phyloP scores from a whole-genome alignment of 1,284 basidiomycete species.

The Melampsora americana region DNA sequence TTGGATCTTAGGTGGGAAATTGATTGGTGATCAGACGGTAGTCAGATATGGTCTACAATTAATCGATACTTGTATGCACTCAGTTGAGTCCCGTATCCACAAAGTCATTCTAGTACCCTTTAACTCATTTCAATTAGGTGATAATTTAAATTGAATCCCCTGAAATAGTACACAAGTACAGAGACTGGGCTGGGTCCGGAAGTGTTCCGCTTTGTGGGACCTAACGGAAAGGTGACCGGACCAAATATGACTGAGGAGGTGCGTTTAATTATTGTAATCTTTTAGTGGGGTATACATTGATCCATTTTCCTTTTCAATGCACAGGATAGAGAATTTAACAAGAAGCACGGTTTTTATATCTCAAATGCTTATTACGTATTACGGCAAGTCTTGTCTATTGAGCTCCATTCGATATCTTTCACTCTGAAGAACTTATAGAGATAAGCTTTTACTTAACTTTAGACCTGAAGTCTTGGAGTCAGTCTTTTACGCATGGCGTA shows the following conservation, averaged over 20 bases:
- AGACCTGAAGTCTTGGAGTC: conserved; percentile 44
- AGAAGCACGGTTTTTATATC: conserved; percentile 25
- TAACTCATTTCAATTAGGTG: not conserved
- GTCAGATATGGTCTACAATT: conserved; percentile 27
- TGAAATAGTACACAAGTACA: conserved; percentile 33
- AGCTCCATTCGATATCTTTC: not conserved
- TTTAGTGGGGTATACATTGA: not conserved
- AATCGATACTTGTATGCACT: conserved; percentile 20
- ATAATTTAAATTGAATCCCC: not conserved
- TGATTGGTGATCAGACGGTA: conserved; percentile 12
- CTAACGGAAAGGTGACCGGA: conserved; percentile 11
- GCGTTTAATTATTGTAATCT: not conserved
- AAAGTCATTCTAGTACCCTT: not conserved
- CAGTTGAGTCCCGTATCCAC: conserved; percentile 16
- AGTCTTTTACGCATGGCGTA: conserved; percentile 39
- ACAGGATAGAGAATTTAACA: not conserved
- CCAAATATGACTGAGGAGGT: conserved; percentile 14
- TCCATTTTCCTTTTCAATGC: not conserved
- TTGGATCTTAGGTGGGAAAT: conserved; percentile 39
- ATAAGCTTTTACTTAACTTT: not conserved
- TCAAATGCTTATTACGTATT: conserved; percentile 12
- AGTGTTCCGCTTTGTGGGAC: conserved; percentile 33
- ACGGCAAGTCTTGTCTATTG: not conserved
- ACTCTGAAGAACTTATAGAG: too few species aligned
- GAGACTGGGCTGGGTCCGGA: conserved; percentile 38